phyloP scores from a whole-genome alignment of 129 eudicot genomes.

The Daucus carota region DNA sequence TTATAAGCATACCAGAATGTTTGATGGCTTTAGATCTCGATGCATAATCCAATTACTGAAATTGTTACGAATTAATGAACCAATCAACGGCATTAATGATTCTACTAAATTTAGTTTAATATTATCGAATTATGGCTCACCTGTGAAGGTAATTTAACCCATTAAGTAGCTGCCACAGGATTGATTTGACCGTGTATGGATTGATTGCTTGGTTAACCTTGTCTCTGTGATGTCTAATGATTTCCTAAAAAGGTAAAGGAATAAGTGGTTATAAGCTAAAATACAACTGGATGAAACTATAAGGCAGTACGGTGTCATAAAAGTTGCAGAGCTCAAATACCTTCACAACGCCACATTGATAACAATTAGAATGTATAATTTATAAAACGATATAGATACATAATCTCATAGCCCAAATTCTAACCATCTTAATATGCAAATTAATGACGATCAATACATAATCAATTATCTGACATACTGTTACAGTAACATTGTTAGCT shows the following conservation, averaged over 20 bases:
- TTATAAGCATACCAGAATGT: conserved; percentile 64
- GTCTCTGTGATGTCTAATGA: conserved; percentile 97
- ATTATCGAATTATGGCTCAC: conserved; percentile 17
- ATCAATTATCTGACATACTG: background rate
- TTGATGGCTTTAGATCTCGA: conserved; percentile 98
- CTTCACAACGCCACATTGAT: background rate
- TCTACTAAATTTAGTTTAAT: background rate
- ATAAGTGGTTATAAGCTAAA: background rate
- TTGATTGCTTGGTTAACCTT: conserved; percentile 82
- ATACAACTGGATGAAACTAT: background rate
- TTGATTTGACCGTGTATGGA: conserved; percentile 79
- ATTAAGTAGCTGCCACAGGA: conserved; percentile 97
- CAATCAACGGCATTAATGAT: background rate
- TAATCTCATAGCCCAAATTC: background rate
- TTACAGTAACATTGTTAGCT: background rate
- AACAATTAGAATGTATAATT: background rate
- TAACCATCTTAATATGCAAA: background rate
- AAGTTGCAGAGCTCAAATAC: background rate
- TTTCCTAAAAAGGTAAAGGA: conserved; percentile 46
- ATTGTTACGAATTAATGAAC: conserved; percentile 3
- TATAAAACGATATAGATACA: background rate
- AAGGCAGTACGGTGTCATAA: background rate
- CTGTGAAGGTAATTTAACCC: conserved; percentile 96
- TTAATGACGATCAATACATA: background rate
- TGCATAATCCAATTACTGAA: conserved; percentile 96